Evolutionary conservation across 1,284 basidiomycete species (phyloP).

Genomic region (Trametes hirsuta): DNA sequence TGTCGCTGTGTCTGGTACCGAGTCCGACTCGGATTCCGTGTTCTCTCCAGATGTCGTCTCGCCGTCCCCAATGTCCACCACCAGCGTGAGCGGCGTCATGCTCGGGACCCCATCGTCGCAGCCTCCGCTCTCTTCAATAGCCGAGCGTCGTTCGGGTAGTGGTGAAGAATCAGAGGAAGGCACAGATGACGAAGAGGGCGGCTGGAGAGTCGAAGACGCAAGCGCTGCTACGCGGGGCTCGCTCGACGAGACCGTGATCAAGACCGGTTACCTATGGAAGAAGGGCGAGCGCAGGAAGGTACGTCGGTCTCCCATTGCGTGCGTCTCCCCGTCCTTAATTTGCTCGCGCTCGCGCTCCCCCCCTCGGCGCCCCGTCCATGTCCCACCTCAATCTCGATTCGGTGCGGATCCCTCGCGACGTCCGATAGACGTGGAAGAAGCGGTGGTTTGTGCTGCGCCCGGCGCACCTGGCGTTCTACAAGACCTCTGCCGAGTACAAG

Average conservation of each 20-base stretch:
- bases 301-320: slow-evolving; percentile 28
- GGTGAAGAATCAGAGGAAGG: slow-evolving; percentile 79
- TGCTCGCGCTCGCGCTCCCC: slow-evolving; percentile 14
- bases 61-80: slow-evolving; percentile 34
- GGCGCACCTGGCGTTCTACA: slow-evolving; percentile 95
- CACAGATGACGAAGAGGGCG: slow-evolving; percentile 60
- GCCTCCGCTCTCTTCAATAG: slow-evolving; percentile 72
- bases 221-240: slow-evolving; percentile 40
- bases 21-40: slow-evolving; percentile 86
- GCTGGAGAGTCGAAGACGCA: slow-evolving; percentile 56
- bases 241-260: slow-evolving; percentile 78
- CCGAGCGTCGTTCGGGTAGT: slow-evolving; percentile 69
- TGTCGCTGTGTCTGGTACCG: slow-evolving; percentile 70
- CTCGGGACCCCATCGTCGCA: slow-evolving; percentile 32
- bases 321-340: slow-evolving; percentile 14
- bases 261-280: slow-evolving; percentile 86
- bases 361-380: slow-evolving; percentile 8
- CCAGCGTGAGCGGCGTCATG: slow-evolving; percentile 19
- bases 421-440: slow-evolving; percentile 91
- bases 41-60: slow-evolving; percentile 55
- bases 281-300: slow-evolving; percentile 95
- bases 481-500: slow-evolving; percentile 92
- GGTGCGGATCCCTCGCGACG: slow-evolving; percentile 17
- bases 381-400: slow-evolving; percentile 18
- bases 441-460: slow-evolving; percentile 97